Percentiles rank a stretch among this genome's conserved stretches.
These are phyloP conservation scores for Posidonia australis DNA, from an alignment of 106 monocot species.

Conservation along the genomic window DNA sequence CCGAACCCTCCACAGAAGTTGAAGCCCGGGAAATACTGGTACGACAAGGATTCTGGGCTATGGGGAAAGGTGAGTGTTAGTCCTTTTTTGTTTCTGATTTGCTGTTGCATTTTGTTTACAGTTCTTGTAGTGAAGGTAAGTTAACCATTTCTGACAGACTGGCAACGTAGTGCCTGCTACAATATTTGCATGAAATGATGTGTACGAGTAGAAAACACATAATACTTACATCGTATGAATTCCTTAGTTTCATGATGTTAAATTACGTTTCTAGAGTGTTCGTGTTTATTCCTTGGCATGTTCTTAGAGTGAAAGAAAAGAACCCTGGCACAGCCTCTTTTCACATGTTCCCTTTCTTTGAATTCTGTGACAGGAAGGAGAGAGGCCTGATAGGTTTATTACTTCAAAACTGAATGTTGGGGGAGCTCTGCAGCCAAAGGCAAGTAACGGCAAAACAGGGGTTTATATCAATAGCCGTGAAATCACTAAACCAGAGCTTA, in stretches of 20 bases:
- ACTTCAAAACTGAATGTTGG: slow-evolving; percentile 29
- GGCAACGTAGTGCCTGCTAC: neutral
- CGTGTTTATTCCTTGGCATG: neutral
- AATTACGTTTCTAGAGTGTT: neutral
- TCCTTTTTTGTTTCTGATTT: neutral
- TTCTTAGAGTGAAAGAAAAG: neutral
- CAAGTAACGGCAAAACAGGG: slow-evolving; percentile 24
- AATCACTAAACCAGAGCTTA: slow-evolving; percentile 27
- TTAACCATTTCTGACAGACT: neutral
- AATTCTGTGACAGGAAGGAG: slow-evolving; percentile 20
- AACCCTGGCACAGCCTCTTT: neutral
- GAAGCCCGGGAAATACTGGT: slow-evolving; percentile 30
- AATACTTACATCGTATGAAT: neutral
- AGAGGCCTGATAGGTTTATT: slow-evolving; percentile 19
- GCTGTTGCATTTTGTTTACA: neutral
- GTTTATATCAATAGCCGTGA: slow-evolving; percentile 28
- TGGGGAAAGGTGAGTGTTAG: slow-evolving; percentile 24
- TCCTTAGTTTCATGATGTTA: neutral
- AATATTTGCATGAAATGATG: no score
- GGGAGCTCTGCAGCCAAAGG: slow-evolving; percentile 13
- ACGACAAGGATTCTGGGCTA: slow-evolving; percentile 25
- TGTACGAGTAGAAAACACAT: no score
- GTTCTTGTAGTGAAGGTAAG: neutral
- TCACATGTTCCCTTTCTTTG: neutral
- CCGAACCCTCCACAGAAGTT: slow-evolving; percentile 13